Conservation (phyloP, 2,329 filamentous ascomycete species). For the Raffaelea ambrosiae region DNA sequence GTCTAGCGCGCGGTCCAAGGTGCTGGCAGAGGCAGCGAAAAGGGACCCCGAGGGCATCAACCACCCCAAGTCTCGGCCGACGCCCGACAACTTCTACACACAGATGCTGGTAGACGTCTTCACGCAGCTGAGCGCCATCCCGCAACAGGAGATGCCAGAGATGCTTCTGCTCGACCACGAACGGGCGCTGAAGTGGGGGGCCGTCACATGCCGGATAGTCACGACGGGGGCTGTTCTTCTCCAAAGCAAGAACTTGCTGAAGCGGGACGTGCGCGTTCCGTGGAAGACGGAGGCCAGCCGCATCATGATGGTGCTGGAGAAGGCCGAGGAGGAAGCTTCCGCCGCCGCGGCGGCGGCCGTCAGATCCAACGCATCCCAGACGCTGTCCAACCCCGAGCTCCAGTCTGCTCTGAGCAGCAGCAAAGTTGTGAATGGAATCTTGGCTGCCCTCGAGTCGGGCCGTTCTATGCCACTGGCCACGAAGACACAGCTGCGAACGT, state of each 20-base stretch:
- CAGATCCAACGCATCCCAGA: too few species aligned
- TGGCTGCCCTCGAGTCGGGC: conserved; percentile 54
- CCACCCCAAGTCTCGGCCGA: conserved; percentile 53
- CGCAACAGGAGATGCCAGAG: conserved; percentile 53
- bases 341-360: too few species aligned
- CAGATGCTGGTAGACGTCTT: conserved; percentile 69
- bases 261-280: conserved; percentile 66
- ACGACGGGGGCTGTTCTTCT: conserved; percentile 67
- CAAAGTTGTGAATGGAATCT: conserved; percentile 48
- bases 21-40: conserved; percentile 56
- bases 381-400: neutral
- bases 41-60: conserved; percentile 62
- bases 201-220: conserved; percentile 55
- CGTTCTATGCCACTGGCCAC: conserved; percentile 58
- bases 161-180: conserved; percentile 62
- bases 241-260: conserved; percentile 75
- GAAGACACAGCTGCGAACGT: conserved; percentile 47
- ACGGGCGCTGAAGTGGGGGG: conserved; percentile 51
- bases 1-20: conserved; percentile 53
- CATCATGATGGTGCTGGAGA: conserved; percentile 60
- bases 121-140: conserved; percentile 49
- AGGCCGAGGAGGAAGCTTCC: conserved; percentile 26
- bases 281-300: conserved; percentile 69
- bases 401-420: neutral
- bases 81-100: conserved; percentile 62